Base-by-base conservation (phyloP, 768 basidiomycete species). In the Phanerochaete carnosa region DNA sequence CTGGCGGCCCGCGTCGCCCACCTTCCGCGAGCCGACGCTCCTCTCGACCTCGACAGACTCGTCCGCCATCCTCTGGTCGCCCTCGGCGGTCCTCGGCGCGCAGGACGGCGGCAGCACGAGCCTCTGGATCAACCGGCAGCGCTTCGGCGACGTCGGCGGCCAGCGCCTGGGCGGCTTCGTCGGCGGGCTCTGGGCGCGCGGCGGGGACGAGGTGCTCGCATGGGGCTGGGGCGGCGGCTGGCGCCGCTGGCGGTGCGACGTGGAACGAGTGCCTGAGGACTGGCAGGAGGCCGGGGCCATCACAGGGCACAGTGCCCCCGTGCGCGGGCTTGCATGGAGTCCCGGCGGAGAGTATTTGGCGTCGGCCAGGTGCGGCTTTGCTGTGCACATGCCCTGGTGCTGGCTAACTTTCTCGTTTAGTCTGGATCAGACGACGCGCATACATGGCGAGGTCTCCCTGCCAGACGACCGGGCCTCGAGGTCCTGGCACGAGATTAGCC, bases 141-240 rank as follows among this genome's bases (percentile, higher is more conserved):
- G 97, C 12, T 98, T 98, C 69, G 97, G 97, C 26, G 94, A 98
- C 63, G 83, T 98, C 55, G 93, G 93, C n/a, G 92, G 92, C 22
- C 85, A 95, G 77, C 78, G 95, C 68, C 78, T 92, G 4, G 88
- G 97, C 43, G 96, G 95, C 0, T 98, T 99, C 71, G 88, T 95
- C 45, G 95, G 95, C 1, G 94, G 90, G 0, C 65, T 93, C 5
- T 99, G 95, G 95, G 84, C 82, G 1, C 72, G 70, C 29, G 71
- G 77, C 19, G 89, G 88, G 0, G 68, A 72, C 25, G 86, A 92
- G 45, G 89, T 85, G 0, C 68, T 96, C 19, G 91, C 90, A 2
- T 92, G 88, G 84, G 95, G 95, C 0, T 99, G 97, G 97, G 87
- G 87, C 52, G 97, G 97, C 32, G 90, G 93, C 0, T 95, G 93